Conservation (phyloP, 208 protist species). For the Tritrichomonas musculus region DNA sequence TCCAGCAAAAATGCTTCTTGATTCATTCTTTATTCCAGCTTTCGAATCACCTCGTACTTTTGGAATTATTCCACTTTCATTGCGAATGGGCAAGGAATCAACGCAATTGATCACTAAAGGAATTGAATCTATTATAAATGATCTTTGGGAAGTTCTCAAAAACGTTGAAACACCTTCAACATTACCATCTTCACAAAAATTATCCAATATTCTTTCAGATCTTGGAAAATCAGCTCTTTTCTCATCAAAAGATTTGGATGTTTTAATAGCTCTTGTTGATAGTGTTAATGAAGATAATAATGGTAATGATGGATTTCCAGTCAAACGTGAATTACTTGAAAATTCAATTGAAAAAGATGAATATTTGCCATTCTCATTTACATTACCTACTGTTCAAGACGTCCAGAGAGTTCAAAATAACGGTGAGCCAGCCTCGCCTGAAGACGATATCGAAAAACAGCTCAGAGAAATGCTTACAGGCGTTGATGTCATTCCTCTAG, state of each 20-base stretch:
- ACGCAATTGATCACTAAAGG: not conserved
- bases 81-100: not conserved
- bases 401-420: not conserved
- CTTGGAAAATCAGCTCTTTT: constrained; percentile 25
- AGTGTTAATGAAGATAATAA: not conserved
- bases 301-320: not conserved
- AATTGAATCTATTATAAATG: not conserved
- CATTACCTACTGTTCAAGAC: not conserved
- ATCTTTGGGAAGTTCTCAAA: not conserved
- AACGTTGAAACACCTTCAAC: not conserved
- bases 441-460: not conserved
- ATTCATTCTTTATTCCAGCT: not conserved
- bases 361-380: not conserved
- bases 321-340: not conserved
- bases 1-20: not conserved
- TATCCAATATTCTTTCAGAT: not conserved
- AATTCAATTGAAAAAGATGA: not conserved
- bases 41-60: constrained; percentile 3
- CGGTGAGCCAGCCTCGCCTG: not conserved
- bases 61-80: not conserved
- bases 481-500: not conserved
- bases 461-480: not conserved
- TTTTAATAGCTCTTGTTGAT: not conserved
- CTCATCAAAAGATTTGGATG: not conserved
- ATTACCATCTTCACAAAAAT: not conserved